phyloP scores from a whole-genome alignment of 208 protist species.

The Crithidia fasciculata region DNA sequence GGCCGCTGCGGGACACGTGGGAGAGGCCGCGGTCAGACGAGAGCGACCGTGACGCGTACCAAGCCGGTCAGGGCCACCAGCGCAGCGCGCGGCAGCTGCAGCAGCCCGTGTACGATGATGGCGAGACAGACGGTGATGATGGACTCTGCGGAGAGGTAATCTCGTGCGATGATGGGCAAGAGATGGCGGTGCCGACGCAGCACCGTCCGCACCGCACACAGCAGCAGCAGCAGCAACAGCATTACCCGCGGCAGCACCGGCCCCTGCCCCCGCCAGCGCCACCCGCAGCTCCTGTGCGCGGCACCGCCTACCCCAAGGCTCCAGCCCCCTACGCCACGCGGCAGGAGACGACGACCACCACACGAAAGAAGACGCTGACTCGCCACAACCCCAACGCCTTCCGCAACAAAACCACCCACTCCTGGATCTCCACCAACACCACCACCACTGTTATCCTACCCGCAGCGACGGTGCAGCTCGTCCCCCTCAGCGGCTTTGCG shows the following conservation, averaged over 20 bases:
- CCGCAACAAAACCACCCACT: slow-evolving; percentile 39
- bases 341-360: not conserved
- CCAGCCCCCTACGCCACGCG: slow-evolving; percentile 3
- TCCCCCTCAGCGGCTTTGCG: slow-evolving; percentile 7
- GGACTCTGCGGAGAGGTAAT: slow-evolving; percentile 2
- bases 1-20: slow-evolving; percentile 13
- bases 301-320: not conserved
- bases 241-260: too few species aligned
- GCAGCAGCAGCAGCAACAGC: not conserved
- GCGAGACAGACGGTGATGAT: not conserved
- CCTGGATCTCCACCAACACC: slow-evolving; percentile 65
- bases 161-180: slow-evolving; percentile 4
- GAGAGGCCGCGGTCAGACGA: slow-evolving; percentile 2
- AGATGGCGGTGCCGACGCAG: too few species aligned
- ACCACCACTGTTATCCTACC: slow-evolving; percentile 57
- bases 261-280: not conserved
- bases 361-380: not conserved
- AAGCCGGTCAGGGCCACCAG: not conserved
- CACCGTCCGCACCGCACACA: not conserved
- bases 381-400: slow-evolving; percentile 35
- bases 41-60: not conserved
- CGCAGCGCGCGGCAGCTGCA: too few species aligned
- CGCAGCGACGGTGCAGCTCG: slow-evolving; percentile 35
- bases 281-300: not conserved
- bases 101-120: not conserved